phyloP scores from a whole-genome alignment of 2,329 filamentous ascomycete genomes.

The Paecilomyces variotii region DNA sequence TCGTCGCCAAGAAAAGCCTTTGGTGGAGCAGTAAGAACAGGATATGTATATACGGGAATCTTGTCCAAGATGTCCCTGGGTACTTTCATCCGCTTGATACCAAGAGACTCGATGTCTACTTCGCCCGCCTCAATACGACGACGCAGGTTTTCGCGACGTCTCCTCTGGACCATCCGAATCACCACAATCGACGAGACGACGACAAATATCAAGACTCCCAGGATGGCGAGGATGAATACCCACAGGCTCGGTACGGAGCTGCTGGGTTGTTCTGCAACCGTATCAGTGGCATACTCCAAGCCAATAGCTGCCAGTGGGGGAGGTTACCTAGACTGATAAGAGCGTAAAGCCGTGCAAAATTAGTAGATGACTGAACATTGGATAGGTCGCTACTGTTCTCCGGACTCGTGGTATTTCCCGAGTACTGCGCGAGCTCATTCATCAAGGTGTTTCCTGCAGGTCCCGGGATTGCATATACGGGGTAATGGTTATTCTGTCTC shows the following conservation, averaged over 20 bases:
- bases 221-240: slow-evolving; percentile 66
- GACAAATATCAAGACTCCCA: slow-evolving; percentile 70
- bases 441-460: slow-evolving; percentile 60
- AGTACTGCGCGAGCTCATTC: slow-evolving; percentile 65
- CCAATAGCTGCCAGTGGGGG: slow-evolving; percentile 32
- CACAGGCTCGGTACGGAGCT: slow-evolving; percentile 61
- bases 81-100: slow-evolving; percentile 73
- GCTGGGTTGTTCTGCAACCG: slow-evolving; percentile 28
- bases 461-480: slow-evolving; percentile 74
- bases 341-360: slow-evolving; percentile 38
- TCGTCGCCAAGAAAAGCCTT: slow-evolving; percentile 3
- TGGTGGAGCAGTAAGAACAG: slow-evolving; percentile 18
- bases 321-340: slow-evolving; percentile 39
- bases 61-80: slow-evolving; percentile 62
- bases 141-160: slow-evolving; percentile 59
- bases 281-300: slow-evolving; percentile 36
- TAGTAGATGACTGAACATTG: background rate
- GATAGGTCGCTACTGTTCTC: slow-evolving; percentile 17
- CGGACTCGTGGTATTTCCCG: slow-evolving; percentile 57
- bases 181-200: slow-evolving; percentile 58
- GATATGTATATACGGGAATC: slow-evolving; percentile 74
- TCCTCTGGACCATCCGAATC: slow-evolving; percentile 72
- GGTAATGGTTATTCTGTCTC: slow-evolving; percentile 63
- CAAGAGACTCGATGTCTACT: slow-evolving; percentile 76
- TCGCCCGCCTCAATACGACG: slow-evolving; percentile 68